Conservation (phyloP, 768 basidiomycete genomes). For the Lentinula edodes region DNA sequence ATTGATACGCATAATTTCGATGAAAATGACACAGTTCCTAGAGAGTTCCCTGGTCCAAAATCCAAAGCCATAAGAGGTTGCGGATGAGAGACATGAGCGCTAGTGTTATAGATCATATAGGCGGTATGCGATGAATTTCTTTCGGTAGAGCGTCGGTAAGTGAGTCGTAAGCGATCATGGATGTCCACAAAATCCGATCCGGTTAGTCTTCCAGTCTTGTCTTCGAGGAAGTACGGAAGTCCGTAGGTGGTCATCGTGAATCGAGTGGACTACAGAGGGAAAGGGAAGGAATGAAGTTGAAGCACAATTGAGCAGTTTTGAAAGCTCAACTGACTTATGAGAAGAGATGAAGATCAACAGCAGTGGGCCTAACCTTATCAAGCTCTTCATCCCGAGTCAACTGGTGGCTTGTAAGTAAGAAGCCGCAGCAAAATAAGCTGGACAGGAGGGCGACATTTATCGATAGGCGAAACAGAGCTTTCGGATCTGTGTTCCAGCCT, state of each 20-base stretch:
- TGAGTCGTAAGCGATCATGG: slow-evolving; percentile 51
- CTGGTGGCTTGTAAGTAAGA: not conserved
- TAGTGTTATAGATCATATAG: slow-evolving; percentile 50
- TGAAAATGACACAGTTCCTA: slow-evolving; percentile 48
- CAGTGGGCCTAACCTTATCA: not conserved
- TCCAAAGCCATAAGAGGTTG: slow-evolving; percentile 37
- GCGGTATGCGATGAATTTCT: slow-evolving; percentile 34
- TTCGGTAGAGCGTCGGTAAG: slow-evolving; percentile 40
- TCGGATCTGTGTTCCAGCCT: not conserved
- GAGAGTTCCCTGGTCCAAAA: slow-evolving; percentile 42
- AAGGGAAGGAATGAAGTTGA: not conserved
- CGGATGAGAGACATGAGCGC: slow-evolving; percentile 17
- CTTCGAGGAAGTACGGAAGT: slow-evolving; percentile 60
- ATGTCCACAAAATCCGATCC: slow-evolving; percentile 60
- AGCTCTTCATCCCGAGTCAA: not conserved
- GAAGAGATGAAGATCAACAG: not conserved
- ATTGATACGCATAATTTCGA: slow-evolving; percentile 33
- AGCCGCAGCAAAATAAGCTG: not conserved
- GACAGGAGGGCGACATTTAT: not conserved
- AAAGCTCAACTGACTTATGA: not conserved
- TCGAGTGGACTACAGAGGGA: not conserved
- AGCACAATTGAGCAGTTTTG: not conserved
- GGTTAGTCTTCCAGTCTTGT: slow-evolving; percentile 47
- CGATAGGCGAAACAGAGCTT: not conserved
- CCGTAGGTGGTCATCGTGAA: slow-evolving; percentile 40